Evolutionary conservation across 306 rosid genomes (phyloP).

Genomic region (Casuarina glauca): DNA sequence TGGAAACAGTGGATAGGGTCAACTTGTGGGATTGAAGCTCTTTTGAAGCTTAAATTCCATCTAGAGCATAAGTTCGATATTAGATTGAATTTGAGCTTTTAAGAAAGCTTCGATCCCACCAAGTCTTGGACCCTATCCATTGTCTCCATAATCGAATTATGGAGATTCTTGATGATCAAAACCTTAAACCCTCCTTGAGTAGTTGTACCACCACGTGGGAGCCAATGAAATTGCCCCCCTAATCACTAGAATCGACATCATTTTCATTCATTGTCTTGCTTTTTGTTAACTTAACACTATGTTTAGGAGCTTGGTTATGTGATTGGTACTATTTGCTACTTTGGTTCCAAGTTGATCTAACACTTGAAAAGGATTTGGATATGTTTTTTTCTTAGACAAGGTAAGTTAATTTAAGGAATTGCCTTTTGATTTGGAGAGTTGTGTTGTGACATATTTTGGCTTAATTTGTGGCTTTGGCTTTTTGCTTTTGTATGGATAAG

Average conservation of each 20-base stretch:
- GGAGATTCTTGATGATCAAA: conserved; percentile 46
- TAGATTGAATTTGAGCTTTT: conserved; percentile 64
- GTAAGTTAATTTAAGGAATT: conserved; percentile 27
- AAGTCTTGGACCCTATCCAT: conserved; percentile 56
- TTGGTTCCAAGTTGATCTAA: conserved; percentile 66
- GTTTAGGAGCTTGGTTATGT: conserved; percentile 1
- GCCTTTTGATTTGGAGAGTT: background rate
- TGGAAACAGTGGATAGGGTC: conserved; percentile 73
- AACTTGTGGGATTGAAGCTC: conserved; percentile 72
- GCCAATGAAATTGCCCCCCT: conserved; percentile 91
- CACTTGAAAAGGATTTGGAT: conserved; percentile 76
- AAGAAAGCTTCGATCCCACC: conserved; percentile 73
- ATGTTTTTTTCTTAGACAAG: conserved; percentile 59
- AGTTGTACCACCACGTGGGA: conserved; percentile 91
- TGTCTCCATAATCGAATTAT: conserved; percentile 68
- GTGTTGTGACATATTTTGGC: background rate
- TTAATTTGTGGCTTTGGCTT: background rate
- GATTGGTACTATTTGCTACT: background rate
- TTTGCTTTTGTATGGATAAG: conserved; percentile 33
- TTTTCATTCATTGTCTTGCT: background rate
- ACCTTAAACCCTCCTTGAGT: conserved; percentile 61
- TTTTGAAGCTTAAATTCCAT: conserved; percentile 68
- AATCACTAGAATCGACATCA: conserved; percentile 59
- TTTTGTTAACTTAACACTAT: background rate
- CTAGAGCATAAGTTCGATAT: conserved; percentile 24